These are phyloP conservation scores for Herpetospermum pedunculosum DNA, from an alignment of 306 rosid genomes.

Conservation along the genomic window DNA sequence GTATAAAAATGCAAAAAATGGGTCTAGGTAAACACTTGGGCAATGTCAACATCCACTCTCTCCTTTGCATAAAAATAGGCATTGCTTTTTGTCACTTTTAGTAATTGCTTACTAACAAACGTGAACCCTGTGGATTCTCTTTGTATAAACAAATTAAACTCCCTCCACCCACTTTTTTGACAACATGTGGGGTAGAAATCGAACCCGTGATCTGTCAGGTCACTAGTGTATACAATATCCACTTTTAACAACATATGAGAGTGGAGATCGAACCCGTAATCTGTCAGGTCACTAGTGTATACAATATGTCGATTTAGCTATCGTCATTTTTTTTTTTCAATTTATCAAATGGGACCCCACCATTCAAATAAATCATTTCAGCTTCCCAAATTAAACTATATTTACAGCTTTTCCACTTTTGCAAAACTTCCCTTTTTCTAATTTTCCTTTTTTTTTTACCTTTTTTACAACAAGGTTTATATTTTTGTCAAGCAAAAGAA, in stretches of 20 bases:
- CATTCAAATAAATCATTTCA: neutral
- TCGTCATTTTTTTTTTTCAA: too few species aligned
- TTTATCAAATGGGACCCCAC: neutral
- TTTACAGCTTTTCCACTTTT: neutral
- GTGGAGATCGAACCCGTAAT: too few species aligned
- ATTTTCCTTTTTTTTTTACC: neutral
- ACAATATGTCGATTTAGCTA: too few species aligned
- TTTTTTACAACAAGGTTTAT: neutral
- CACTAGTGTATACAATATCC: too few species aligned
- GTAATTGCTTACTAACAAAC: constrained; percentile 1
- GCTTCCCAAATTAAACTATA: neutral
- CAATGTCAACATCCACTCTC: constrained; percentile 2
- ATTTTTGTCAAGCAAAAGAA: neutral
- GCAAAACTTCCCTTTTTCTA: neutral
- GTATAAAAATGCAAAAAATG: neutral
- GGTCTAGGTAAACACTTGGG: neutral
- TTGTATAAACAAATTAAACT: neutral
- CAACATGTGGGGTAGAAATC: too few species aligned
- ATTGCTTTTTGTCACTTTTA: neutral
- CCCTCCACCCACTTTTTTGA: neutral
- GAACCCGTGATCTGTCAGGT: too few species aligned
- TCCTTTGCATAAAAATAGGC: neutral
- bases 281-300: too few species aligned
- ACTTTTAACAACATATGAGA: too few species aligned
- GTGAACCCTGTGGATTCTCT: neutral